Evolutionary conservation across 116 monocot genomes (phyloP).

Genomic region (Trichopus zeylanicus): DNA sequence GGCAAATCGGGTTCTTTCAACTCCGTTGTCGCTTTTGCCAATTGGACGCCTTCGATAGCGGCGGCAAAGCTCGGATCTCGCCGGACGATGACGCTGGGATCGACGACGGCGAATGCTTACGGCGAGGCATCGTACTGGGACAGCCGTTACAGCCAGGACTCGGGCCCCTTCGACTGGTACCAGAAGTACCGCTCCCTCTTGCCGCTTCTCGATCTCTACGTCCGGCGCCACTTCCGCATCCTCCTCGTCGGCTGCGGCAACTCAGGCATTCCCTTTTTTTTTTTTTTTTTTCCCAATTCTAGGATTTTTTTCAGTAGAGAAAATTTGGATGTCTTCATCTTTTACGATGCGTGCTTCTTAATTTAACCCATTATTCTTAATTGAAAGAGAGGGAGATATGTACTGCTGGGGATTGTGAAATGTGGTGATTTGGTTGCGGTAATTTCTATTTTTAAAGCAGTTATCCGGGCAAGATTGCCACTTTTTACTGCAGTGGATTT

Average conservation of each 20-base stretch:
- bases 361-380: no score
- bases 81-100: slow-evolving; percentile 31
- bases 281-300: not conserved
- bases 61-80: not conserved
- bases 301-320: not conserved
- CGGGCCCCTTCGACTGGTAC: slow-evolving; percentile 88
- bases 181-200: slow-evolving; percentile 66
- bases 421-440: no score
- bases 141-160: slow-evolving; percentile 54
- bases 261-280: slow-evolving; percentile 31
- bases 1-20: not conserved
- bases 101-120: slow-evolving; percentile 51
- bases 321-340: not conserved
- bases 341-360: not conserved
- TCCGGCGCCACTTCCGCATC: slow-evolving; percentile 44
- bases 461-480: no score
- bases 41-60: not conserved
- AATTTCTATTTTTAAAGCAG: no score
- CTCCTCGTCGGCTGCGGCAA: slow-evolving; percentile 93
- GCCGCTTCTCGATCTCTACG: slow-evolving; percentile 57
- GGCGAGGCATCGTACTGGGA: slow-evolving; percentile 95
- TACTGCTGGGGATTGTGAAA: no score
- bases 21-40: not conserved
- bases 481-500: no score
- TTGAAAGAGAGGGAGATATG: no score